These are phyloP conservation scores for Aspergillus sp. DNA, from an alignment of 2,329 filamentous ascomycete genomes.

Conservation along the genomic window DNA sequence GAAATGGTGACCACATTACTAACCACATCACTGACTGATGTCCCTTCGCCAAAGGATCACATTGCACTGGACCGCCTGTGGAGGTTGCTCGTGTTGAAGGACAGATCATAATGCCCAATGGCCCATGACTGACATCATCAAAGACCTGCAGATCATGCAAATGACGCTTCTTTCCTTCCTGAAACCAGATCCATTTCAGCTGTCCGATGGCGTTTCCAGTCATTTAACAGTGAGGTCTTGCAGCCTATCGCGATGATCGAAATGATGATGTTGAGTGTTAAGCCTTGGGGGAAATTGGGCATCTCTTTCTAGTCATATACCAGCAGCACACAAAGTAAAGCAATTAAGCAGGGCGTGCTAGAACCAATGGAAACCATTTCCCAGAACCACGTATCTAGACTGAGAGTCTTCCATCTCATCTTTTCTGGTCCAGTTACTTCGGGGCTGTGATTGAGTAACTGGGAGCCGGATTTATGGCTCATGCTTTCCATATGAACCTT, in stretches of 20 bases:
- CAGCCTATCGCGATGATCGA: slow-evolving; percentile 11
- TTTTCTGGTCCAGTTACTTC: too few relatives aligned
- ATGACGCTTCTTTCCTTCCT: slow-evolving; percentile 1
- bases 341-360: slow-evolving; percentile 7
- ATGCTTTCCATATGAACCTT: too few relatives aligned
- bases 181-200: slow-evolving; percentile 18
- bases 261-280: slow-evolving; percentile 12
- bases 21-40: too few relatives aligned
- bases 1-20: too few relatives aligned
- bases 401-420: not conserved
- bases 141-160: slow-evolving; percentile 11
- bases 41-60: too few relatives aligned
- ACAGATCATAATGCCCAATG: slow-evolving; percentile 3
- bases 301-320: slow-evolving; percentile 8
- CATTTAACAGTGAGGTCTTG: slow-evolving; percentile 11
- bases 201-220: slow-evolving; percentile 14
- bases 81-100: too few relatives aligned
- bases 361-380: slow-evolving; percentile 8
- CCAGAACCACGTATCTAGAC: slow-evolving; percentile 12
- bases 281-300: slow-evolving; percentile 8
- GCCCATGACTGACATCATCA: slow-evolving; percentile 17
- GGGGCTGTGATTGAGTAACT: too few relatives aligned
- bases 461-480: too few relatives aligned
- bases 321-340: slow-evolving; percentile 8
- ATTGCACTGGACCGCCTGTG: too few relatives aligned